These are phyloP conservation scores for Auricularia heimuer DNA, from an alignment of 768 basidiomycete genomes.

Conservation along the genomic window DNA sequence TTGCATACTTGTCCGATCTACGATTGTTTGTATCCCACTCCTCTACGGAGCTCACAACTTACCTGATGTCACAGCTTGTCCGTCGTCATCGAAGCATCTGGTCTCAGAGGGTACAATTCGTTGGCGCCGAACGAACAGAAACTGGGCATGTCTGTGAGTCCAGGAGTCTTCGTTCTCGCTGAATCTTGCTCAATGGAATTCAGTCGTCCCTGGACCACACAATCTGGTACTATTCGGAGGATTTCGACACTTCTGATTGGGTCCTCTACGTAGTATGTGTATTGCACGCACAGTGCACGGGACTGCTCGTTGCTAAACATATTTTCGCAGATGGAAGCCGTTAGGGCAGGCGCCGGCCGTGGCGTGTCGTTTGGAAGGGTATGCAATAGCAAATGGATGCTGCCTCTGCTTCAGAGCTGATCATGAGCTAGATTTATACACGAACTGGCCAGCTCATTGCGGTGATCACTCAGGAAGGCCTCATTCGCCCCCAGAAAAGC, in stretches of 20 bases:
- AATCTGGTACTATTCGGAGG: constrained; percentile 71
- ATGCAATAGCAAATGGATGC: constrained; percentile 13
- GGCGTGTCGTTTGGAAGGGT: constrained; percentile 65
- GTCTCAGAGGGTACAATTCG: background rate
- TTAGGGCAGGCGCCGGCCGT: constrained; percentile 54
- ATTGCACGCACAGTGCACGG: background rate
- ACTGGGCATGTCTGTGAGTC: constrained; percentile 2
- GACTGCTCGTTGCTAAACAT: no score
- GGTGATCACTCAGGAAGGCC: constrained; percentile 70
- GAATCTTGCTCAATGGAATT: background rate
- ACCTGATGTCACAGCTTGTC: constrained; percentile 53
- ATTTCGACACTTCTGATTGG: constrained; percentile 74
- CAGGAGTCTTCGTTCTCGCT: background rate
- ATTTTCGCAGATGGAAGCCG: constrained; percentile 45
- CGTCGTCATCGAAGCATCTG: constrained; percentile 2
- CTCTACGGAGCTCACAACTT: constrained; percentile 21
- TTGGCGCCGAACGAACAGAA: background rate
- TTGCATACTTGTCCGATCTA: constrained; percentile 70
- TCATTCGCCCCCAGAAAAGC: background rate
- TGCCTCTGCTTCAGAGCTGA: background rate
- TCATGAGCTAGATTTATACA: constrained; percentile 49
- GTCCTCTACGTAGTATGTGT: constrained; percentile 60
- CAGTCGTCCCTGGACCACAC: constrained; percentile 72
- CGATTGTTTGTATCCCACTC: constrained; percentile 46
- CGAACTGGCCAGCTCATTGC: constrained; percentile 56